These are phyloP conservation scores for Fermentozyma sake DNA, from an alignment of 1,139 yeast species.

Conservation along the genomic window DNA sequence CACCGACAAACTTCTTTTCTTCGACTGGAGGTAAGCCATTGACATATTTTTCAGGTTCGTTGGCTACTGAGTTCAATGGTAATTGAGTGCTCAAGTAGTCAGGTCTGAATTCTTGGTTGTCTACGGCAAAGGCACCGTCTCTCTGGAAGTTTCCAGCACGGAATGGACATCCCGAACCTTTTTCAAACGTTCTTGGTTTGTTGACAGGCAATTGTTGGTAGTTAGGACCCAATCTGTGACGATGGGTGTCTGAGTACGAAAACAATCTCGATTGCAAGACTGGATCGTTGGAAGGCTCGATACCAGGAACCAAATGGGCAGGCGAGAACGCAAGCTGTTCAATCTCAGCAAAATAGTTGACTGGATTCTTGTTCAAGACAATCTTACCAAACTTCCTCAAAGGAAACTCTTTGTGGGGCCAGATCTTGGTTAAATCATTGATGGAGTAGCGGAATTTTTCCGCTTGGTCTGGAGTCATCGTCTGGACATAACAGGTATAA, in stretches of 20 bases:
- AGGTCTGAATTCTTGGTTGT: slow-evolving; percentile 24
- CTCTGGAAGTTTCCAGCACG: slow-evolving; percentile 38
- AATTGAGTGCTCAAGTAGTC: slow-evolving; percentile 24
- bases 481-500: slow-evolving; percentile 63
- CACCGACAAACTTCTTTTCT: slow-evolving; percentile 20
- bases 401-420: slow-evolving; percentile 59
- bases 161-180: slow-evolving; percentile 24
- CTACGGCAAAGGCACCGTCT: slow-evolving; percentile 27
- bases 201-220: slow-evolving; percentile 29
- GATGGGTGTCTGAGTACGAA: slow-evolving; percentile 58
- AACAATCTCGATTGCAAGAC: slow-evolving; percentile 55
- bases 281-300: slow-evolving; percentile 58
- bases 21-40: slow-evolving; percentile 18
- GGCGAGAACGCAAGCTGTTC: slow-evolving; percentile 62
- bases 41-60: slow-evolving; percentile 10
- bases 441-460: slow-evolving; percentile 58
- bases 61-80: slow-evolving; percentile 18
- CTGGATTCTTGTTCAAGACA: slow-evolving; percentile 51
- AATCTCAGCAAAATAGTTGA: slow-evolving; percentile 53
- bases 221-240: slow-evolving; percentile 46
- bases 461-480: slow-evolving; percentile 66
- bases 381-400: slow-evolving; percentile 54
- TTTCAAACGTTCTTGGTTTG: slow-evolving; percentile 14
- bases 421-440: slow-evolving; percentile 62
- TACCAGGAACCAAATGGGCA: slow-evolving; percentile 55